Evolutionary conservation across 2,329 filamentous ascomycete species (phyloP).

Genomic region (Clonostachys byssicola): DNA sequence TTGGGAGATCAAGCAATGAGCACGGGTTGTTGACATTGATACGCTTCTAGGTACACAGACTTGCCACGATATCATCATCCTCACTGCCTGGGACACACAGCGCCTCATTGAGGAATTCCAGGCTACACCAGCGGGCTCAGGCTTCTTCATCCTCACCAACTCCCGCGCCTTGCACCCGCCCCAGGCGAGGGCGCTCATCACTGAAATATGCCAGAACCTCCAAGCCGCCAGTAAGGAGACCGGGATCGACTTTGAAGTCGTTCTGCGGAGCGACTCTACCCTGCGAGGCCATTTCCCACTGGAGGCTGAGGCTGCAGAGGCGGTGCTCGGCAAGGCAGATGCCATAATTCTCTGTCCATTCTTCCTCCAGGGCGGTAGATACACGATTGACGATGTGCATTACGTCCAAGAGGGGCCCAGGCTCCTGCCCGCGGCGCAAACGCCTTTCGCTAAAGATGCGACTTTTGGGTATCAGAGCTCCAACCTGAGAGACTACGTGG

Average conservation of each 20-base stretch:
- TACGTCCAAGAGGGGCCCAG: slow-evolving; percentile 48
- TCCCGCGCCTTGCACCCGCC: slow-evolving; percentile 48
- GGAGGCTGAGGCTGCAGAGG: slow-evolving; percentile 46
- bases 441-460: slow-evolving; percentile 52
- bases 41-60: slow-evolving; percentile 45
- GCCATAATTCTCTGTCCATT: slow-evolving; percentile 54
- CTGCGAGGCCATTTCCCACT: slow-evolving; percentile 52
- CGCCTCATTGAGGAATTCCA: slow-evolving; percentile 39
- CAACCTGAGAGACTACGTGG: slow-evolving; percentile 38
- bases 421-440: slow-evolving; percentile 35
- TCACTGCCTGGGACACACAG: slow-evolving; percentile 46
- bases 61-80: slow-evolving; percentile 51
- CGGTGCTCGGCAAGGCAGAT: slow-evolving; percentile 42
- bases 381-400: slow-evolving; percentile 53
- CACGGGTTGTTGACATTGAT: too few relatives aligned
- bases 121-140: slow-evolving; percentile 23
- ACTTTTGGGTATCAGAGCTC: slow-evolving; percentile 53
- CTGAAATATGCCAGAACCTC: slow-evolving; percentile 45
- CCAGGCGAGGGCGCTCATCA: slow-evolving; percentile 40
- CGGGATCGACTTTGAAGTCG: slow-evolving; percentile 42
- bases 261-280: slow-evolving; percentile 53
- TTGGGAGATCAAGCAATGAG: too few relatives aligned
- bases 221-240: slow-evolving; percentile 32
- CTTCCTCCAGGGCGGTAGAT: slow-evolving; percentile 53
- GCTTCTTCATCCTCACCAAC: slow-evolving; percentile 59